A percentile compares a stretch with the other conserved stretches of the same genome.
Evolutionary conservation across 1,284 basidiomycete genomes (phyloP).

Genomic region (Moniliella sp.): DNA sequence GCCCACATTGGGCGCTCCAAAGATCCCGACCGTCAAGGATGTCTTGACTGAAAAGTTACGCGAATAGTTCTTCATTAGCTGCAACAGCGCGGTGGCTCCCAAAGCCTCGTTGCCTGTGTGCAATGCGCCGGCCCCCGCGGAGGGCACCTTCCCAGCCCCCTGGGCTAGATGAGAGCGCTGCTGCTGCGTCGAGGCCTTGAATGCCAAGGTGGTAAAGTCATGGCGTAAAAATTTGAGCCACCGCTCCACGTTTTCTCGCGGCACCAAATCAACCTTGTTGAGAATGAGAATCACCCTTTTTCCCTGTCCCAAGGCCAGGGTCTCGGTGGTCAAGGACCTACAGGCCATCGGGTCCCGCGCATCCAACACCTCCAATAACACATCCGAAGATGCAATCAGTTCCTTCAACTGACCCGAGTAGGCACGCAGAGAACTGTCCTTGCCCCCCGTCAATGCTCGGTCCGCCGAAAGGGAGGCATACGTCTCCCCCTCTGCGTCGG

Average conservation of each 20-base stretch:
- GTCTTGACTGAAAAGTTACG: slow-evolving; percentile 29
- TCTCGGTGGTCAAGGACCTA: slow-evolving; percentile 36
- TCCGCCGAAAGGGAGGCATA: no score
- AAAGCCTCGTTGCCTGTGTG: slow-evolving; percentile 34
- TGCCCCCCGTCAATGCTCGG: slow-evolving; percentile 8
- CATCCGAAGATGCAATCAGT: slow-evolving; percentile 78
- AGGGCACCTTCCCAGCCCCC: slow-evolving; percentile 2
- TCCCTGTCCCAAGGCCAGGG: slow-evolving; percentile 13
- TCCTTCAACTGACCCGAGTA: slow-evolving; percentile 47
- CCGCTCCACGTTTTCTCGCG: slow-evolving; percentile 61
- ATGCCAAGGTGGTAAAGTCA: slow-evolving; percentile 75
- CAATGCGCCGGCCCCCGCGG: slow-evolving; percentile 3
- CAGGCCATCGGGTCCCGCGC: slow-evolving; percentile 36
- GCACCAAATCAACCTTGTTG: slow-evolving; percentile 45
- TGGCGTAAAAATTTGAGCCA: slow-evolving; percentile 80
- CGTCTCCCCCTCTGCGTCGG: no score
- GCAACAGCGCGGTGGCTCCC: slow-evolving; percentile 46
- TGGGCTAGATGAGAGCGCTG: slow-evolving; percentile 48
- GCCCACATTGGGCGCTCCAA: slow-evolving; percentile 91
- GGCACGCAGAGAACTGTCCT: slow-evolving; percentile 30
- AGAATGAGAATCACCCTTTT: slow-evolving; percentile 22
- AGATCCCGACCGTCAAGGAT: slow-evolving; percentile 57
- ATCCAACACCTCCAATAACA: slow-evolving; percentile 41
- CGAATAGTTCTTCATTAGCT: slow-evolving; percentile 71
- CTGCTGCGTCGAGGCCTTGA: slow-evolving; percentile 60